These are phyloP conservation scores for Taiwanofungus camphoratus DNA, from an alignment of 1,284 basidiomycete genomes.

Conservation along the genomic window DNA sequence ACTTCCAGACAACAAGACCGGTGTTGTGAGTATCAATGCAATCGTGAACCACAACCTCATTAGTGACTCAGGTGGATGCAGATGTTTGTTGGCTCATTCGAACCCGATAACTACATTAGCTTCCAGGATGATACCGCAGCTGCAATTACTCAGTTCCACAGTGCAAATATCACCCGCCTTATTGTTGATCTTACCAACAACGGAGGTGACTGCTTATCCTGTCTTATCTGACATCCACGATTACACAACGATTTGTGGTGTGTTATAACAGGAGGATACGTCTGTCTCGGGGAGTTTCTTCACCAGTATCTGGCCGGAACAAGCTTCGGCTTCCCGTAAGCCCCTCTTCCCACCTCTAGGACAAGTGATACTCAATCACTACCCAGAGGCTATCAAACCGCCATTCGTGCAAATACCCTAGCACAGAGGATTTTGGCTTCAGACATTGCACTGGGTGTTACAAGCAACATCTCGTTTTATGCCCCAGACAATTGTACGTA, in stretches of 20 bases:
- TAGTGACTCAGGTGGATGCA: conserved; percentile 20
- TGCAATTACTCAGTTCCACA: conserved; percentile 42
- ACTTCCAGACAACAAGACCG: conserved; percentile 52
- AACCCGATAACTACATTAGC: conserved; percentile 36
- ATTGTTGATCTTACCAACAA: conserved; percentile 60
- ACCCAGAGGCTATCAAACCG: conserved; percentile 47
- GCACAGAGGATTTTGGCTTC: conserved; percentile 51
- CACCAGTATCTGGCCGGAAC: conserved; percentile 51
- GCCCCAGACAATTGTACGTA: conserved; percentile 45
- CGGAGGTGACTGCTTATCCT: conserved; percentile 37
- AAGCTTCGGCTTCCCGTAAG: conserved; percentile 47
- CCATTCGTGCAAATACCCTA: conserved; percentile 45
- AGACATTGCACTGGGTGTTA: conserved; percentile 42
- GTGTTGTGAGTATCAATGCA: conserved; percentile 39
- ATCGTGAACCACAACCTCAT: not conserved
- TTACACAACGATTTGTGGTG: conserved; percentile 1
- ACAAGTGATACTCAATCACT: not conserved
- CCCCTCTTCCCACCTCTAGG: conserved; percentile 1
- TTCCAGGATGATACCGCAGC: conserved; percentile 51
- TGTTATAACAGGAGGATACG: conserved; percentile 42
- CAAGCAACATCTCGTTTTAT: conserved; percentile 36
- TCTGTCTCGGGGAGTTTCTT: conserved; percentile 57
- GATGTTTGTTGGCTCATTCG: conserved; percentile 63
- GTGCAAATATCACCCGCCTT: conserved; percentile 43
- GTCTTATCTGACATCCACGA: not conserved